These are phyloP conservation scores for Parasarocladium wereldwijsianum DNA, from an alignment of 2,329 filamentous ascomycete species.

Conservation along the genomic window DNA sequence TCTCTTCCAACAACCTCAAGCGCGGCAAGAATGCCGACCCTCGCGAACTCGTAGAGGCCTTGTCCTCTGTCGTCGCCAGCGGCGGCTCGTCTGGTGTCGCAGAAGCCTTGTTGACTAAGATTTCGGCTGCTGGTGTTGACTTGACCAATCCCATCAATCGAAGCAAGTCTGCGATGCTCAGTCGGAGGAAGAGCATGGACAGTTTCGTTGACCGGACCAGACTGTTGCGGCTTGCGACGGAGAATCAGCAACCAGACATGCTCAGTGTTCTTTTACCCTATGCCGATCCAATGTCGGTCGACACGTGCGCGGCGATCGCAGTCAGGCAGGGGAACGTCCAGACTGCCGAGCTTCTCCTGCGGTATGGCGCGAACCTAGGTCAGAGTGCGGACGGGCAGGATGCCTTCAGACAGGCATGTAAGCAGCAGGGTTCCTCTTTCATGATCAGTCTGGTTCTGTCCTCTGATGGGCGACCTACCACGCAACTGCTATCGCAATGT, in stretches of 20 bases:
- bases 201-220: slow-evolving; percentile 31
- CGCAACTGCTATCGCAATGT: slow-evolving; percentile 28
- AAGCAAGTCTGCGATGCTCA: slow-evolving; percentile 31
- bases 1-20: slow-evolving; percentile 22
- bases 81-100: slow-evolving; percentile 37
- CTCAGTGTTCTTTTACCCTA: slow-evolving; percentile 37
- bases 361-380: slow-evolving; percentile 33
- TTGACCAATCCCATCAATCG: slow-evolving; percentile 29
- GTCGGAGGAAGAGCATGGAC: slow-evolving; percentile 33
- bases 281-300: slow-evolving; percentile 34
- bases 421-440: slow-evolving; percentile 26
- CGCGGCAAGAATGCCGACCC: slow-evolving; percentile 37
- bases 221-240: slow-evolving; percentile 34
- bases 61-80: slow-evolving; percentile 22
- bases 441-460: slow-evolving; percentile 33
- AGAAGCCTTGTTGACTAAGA: slow-evolving; percentile 37
- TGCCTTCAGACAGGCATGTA: slow-evolving; percentile 37
- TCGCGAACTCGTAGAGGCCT: slow-evolving; percentile 34
- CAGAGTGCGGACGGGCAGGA: slow-evolving; percentile 35
- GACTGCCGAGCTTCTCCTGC: slow-evolving; percentile 32
- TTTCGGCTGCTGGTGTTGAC: slow-evolving; percentile 34
- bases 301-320: slow-evolving; percentile 33
- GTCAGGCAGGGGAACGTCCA: slow-evolving; percentile 26
- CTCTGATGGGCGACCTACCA: slow-evolving; percentile 30
- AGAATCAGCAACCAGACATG: slow-evolving; percentile 35